A percentile compares a stretch with the other conserved stretches of the same genome.
phyloP scores from a whole-genome alignment of 1,284 basidiomycete genomes.

The Filobasidium uniguttulatum region DNA sequence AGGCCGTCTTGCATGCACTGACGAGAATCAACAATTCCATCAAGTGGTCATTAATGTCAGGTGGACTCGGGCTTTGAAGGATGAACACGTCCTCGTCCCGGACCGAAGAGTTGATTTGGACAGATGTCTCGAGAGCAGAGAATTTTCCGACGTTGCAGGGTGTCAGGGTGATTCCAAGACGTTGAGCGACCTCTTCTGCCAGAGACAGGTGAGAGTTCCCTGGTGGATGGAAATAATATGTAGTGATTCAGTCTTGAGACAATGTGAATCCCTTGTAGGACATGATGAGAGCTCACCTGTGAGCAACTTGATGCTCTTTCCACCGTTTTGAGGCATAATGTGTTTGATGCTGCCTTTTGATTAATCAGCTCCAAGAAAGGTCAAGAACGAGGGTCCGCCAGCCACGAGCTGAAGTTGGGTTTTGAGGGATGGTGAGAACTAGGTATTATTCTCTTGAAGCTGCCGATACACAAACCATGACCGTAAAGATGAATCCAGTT shows the following conservation, averaged over 20 bases:
- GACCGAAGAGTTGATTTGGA: slow-evolving; percentile 84
- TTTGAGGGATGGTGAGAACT: too few relatives aligned
- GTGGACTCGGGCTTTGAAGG: slow-evolving; percentile 51
- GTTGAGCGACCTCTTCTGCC: slow-evolving; percentile 74
- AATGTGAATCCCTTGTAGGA: slow-evolving; percentile 16
- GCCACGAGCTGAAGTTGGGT: too few relatives aligned
- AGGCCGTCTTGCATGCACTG: slow-evolving; percentile 87
- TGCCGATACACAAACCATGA: too few relatives aligned
- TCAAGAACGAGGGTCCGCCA: too few relatives aligned
- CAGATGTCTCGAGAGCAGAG: slow-evolving; percentile 85
- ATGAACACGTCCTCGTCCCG: slow-evolving; percentile 97
- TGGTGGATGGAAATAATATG: slow-evolving; percentile 31
- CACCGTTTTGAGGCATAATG: slow-evolving; percentile 51
- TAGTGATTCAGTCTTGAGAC: slow-evolving; percentile 6
- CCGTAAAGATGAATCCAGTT: too few relatives aligned
- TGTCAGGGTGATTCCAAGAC: slow-evolving; percentile 80
- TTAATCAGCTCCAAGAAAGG: too few relatives aligned
- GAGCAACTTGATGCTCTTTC: slow-evolving; percentile 84
- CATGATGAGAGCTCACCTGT: slow-evolving; percentile 50
- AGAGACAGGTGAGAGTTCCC: slow-evolving; percentile 98
- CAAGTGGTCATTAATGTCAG: slow-evolving; percentile 39
- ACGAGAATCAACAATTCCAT: slow-evolving; percentile 44
- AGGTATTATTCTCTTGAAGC: too few relatives aligned
- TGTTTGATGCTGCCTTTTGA: too few relatives aligned
- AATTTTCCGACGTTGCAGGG: slow-evolving; percentile 89